phyloP scores from a whole-genome alignment of 768 basidiomycete species.

The Coprinopsis sp. region DNA sequence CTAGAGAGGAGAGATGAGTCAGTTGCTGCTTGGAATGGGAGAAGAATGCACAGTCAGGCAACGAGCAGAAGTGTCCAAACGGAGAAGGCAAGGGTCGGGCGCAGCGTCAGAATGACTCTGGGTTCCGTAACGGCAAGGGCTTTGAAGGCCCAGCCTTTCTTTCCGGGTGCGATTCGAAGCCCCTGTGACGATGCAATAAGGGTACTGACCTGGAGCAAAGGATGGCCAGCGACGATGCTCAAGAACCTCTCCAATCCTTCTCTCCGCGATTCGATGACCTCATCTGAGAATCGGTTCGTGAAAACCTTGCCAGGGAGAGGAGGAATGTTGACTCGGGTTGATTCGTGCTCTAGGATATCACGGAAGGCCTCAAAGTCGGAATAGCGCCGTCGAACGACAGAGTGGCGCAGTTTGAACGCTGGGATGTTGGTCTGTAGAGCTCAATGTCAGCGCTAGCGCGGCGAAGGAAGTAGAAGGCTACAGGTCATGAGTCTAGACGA shows the following conservation, averaged over 20 bases:
- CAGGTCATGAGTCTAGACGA: too few species aligned
- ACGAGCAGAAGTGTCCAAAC: neutral
- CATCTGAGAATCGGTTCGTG: slow-evolving; percentile 96
- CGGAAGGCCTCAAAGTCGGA: slow-evolving; percentile 96
- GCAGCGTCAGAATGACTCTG: too few species aligned
- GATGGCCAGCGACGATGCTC: slow-evolving; percentile 95
- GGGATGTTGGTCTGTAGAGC: slow-evolving; percentile 88
- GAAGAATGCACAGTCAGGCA: neutral
- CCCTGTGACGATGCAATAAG: neutral
- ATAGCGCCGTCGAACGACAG: slow-evolving; percentile 82
- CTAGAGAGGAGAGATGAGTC: slow-evolving; percentile 32
- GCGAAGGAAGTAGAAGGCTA: too few species aligned
- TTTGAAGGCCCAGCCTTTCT: too few species aligned
- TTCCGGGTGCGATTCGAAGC: too few species aligned
- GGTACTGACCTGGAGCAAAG: slow-evolving; percentile 80
- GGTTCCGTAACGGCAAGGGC: too few species aligned
- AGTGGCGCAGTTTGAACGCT: slow-evolving; percentile 95
- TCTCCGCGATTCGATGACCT: slow-evolving; percentile 87
- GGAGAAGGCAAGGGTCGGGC: neutral
- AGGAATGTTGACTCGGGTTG: slow-evolving; percentile 96
- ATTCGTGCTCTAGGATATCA: slow-evolving; percentile 95
- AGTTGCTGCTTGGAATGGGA: neutral
- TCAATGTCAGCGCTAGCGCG: neutral
- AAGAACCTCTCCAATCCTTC: slow-evolving; percentile 95
- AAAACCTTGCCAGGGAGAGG: slow-evolving; percentile 97